Conservation (phyloP, 2,329 filamentous ascomycete species). For the Onygena corvina region DNA sequence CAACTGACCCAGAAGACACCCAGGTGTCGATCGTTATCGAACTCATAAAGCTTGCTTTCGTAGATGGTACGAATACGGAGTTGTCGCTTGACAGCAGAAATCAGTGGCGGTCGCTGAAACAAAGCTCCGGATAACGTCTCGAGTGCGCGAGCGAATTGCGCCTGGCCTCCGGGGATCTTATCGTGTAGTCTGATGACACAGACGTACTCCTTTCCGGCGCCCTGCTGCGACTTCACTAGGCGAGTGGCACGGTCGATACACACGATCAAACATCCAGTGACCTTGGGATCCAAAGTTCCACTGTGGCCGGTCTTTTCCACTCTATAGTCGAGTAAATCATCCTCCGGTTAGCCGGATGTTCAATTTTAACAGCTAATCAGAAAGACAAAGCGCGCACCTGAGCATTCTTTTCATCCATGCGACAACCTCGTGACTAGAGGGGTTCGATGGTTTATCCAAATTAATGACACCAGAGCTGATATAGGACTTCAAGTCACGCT, state of each 20-base stretch:
- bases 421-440: conserved; percentile 95
- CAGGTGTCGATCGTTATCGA: conserved; percentile 94
- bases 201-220: conserved; percentile 98
- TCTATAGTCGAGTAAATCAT: conserved; percentile 32
- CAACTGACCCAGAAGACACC: conserved; percentile 99
- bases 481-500: conserved; percentile 93
- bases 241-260: conserved; percentile 94
- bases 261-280: conserved; percentile 89
- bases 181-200: conserved; percentile 91
- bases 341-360: background rate
- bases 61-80: conserved; percentile 96
- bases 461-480: conserved; percentile 97
- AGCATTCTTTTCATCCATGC: conserved; percentile 98
- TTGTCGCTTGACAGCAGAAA: conserved; percentile 97
- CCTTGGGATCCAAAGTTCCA: conserved; percentile 94
- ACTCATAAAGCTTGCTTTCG: conserved; percentile 92
- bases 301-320: conserved; percentile 97
- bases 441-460: conserved; percentile 94
- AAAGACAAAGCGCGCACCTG: conserved; percentile 44
- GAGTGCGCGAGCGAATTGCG: conserved; percentile 82
- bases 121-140: conserved; percentile 94
- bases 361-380: background rate
- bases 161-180: conserved; percentile 83
- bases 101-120: conserved; percentile 92
- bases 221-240: conserved; percentile 97